Evolutionary conservation across 495 filamentous ascomycete species (phyloP).

Genomic region (Neurospora intermedia): DNA sequence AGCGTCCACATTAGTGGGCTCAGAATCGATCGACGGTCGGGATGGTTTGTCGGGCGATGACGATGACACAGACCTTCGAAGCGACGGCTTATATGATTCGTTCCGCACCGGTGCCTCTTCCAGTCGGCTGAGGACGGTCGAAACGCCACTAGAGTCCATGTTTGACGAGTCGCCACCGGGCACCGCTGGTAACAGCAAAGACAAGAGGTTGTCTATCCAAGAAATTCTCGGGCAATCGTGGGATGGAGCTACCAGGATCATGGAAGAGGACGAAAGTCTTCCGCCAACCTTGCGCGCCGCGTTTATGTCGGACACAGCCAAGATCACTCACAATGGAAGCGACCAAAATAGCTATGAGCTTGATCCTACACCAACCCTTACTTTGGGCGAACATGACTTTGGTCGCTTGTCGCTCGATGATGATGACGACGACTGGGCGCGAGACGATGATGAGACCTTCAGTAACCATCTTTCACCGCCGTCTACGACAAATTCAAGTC

Average conservation of each 20-base stretch:
- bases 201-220: slow-evolving; percentile 49
- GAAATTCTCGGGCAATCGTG: slow-evolving; percentile 37
- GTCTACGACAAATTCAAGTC: slow-evolving; percentile 36
- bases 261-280: slow-evolving; percentile 54
- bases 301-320: slow-evolving; percentile 13
- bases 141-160: slow-evolving; percentile 67
- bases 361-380: slow-evolving; percentile 9
- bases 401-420: slow-evolving; percentile 44
- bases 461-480: slow-evolving; percentile 45
- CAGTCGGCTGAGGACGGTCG: slow-evolving; percentile 34
- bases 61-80: slow-evolving; percentile 76
- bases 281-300: slow-evolving; percentile 43
- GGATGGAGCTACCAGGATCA: slow-evolving; percentile 45
- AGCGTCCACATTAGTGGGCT: slow-evolving; percentile 71
- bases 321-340: slow-evolving; percentile 8
- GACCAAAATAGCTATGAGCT: slow-evolving; percentile 10
- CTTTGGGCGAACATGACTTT: slow-evolving; percentile 25
- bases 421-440: slow-evolving; percentile 53
- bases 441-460: slow-evolving; percentile 42
- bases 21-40: slow-evolving; percentile 61
- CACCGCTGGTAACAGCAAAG: slow-evolving; percentile 38
- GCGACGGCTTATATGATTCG: slow-evolving; percentile 88
- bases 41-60: slow-evolving; percentile 69
- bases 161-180: slow-evolving; percentile 67
- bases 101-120: slow-evolving; percentile 70